Percentiles rank a stretch among this genome's conserved stretches.
Conservation (phyloP, 306 rosid species). For the Rosa rugosa region DNA sequence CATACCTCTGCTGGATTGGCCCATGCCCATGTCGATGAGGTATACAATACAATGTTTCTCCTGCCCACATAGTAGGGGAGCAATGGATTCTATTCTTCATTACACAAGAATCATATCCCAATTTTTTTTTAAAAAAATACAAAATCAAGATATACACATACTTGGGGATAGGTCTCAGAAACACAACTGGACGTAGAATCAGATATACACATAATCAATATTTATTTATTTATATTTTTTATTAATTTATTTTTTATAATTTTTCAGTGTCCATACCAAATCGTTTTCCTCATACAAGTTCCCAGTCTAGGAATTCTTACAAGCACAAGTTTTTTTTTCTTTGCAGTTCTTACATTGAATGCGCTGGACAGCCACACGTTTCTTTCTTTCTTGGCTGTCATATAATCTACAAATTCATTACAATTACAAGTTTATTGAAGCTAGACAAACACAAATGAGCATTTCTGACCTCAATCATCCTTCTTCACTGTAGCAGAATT, state of each 20-base stretch:
- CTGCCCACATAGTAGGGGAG: neutral
- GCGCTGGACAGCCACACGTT: neutral
- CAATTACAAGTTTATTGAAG: neutral
- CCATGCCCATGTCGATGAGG: neutral
- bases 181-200: neutral
- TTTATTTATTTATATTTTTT: neutral
- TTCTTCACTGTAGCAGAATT: conserved; percentile 74
- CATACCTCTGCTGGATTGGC: conserved; percentile 1
- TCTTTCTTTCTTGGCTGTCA: neutral
- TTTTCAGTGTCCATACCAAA: neutral
- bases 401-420: neutral
- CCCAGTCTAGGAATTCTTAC: neutral
- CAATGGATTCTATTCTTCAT: neutral
- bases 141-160: neutral
- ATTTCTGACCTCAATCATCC: conserved; percentile 35
- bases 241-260: no score
- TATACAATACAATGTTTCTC: neutral
- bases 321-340: neutral
- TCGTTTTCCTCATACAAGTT: neutral
- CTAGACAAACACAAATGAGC: conserved; percentile 21
- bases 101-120: neutral
- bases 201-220: neutral
- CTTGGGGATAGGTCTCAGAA: neutral
- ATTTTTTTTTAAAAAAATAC: neutral
- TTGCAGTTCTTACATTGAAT: neutral